Evolutionary conservation across 2,329 filamentous ascomycete genomes (phyloP).

Genomic region (Penicillium sp.): DNA sequence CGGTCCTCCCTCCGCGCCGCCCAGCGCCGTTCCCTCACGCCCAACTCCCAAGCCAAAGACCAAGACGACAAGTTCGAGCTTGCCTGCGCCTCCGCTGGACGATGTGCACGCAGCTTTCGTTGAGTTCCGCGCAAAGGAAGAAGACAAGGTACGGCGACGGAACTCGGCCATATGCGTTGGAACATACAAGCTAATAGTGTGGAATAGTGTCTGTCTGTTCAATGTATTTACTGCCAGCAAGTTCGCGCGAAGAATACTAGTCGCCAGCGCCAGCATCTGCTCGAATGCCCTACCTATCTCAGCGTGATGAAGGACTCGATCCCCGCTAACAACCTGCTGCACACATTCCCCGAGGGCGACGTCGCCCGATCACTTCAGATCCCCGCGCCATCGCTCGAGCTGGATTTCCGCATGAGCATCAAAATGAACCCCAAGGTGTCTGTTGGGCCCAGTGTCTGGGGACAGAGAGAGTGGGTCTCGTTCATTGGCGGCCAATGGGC

Average conservation of each 20-base stretch:
- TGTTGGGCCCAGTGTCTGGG: constrained; percentile 47
- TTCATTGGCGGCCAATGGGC: constrained; percentile 53
- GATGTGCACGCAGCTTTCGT: constrained; percentile 50
- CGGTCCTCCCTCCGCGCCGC: constrained; percentile 27
- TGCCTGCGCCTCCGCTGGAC: constrained; percentile 47
- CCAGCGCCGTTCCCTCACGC: constrained; percentile 32
- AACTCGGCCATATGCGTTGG: not conserved
- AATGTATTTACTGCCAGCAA: constrained; percentile 51
- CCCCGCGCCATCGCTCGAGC: constrained; percentile 47
- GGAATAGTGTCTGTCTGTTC: constrained; percentile 45
- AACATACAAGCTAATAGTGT: constrained; percentile 3
- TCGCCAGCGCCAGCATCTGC: constrained; percentile 47
- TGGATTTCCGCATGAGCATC: constrained; percentile 54
- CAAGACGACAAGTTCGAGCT: constrained; percentile 37
- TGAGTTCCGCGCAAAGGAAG: constrained; percentile 47
- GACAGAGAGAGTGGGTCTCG: constrained; percentile 51
- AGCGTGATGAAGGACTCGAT: constrained; percentile 54
- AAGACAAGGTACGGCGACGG: constrained; percentile 40
- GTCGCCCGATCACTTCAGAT: constrained; percentile 47
- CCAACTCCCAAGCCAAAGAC: constrained; percentile 38
- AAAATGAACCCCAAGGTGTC: constrained; percentile 51
- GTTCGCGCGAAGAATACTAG: constrained; percentile 51
- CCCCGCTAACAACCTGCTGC: constrained; percentile 50
- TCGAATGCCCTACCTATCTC: constrained; percentile 50
- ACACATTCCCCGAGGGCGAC: constrained; percentile 50